These are phyloP conservation scores for Populus trichocarpa DNA, from an alignment of 441 rosid species.

Conservation along the genomic window DNA sequence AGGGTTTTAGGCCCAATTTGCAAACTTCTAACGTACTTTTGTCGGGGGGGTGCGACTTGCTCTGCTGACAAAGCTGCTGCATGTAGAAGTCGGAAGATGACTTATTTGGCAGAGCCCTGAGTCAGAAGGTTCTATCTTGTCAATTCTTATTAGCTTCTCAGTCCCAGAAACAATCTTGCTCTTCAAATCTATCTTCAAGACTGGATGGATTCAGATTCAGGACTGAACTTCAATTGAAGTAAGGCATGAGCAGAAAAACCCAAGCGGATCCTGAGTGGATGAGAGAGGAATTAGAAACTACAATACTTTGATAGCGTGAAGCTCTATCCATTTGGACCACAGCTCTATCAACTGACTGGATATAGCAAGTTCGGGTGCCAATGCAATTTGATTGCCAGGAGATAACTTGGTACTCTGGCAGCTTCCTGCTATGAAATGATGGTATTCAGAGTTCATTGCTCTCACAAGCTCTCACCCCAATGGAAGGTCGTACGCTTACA, in stretches of 20 bases:
- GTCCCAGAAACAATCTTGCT: background rate
- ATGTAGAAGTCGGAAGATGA: background rate
- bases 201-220: background rate
- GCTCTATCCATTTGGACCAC: constrained; percentile 6
- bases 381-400: background rate
- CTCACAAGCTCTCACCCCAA: background rate
- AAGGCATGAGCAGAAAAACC: background rate
- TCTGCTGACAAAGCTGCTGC: background rate
- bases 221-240: background rate
- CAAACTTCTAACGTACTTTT: constrained; percentile 76
- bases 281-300: no score
- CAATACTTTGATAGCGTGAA: no score
- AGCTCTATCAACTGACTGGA: constrained; percentile 8
- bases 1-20: constrained; percentile 56
- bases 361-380: constrained; percentile 2
- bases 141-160: background rate
- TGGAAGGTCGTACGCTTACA: background rate
- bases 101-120: no score
- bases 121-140: background rate
- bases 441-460: background rate
- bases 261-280: no score
- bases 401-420: constrained; percentile 11
- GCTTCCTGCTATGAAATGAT: constrained; percentile 8
- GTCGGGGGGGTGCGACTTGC: constrained; percentile 55
- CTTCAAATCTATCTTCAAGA: background rate